phyloP scores from a whole-genome alignment of 2,329 filamentous ascomycete species.

The Epichloe coenophiala region DNA sequence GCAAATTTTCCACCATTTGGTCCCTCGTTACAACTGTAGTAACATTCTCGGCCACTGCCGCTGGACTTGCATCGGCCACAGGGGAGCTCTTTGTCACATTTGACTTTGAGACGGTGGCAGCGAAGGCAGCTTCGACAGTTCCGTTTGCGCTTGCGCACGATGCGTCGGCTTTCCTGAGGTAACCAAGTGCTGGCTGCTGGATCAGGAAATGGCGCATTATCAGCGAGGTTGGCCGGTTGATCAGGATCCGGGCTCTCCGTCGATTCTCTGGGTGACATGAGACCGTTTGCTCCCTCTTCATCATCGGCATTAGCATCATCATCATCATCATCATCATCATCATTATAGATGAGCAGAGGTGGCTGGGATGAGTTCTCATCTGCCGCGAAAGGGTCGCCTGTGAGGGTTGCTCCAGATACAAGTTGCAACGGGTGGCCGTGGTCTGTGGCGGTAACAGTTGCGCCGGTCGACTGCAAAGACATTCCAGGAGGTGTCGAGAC shows the following conservation, averaged over 20 bases:
- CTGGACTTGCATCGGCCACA: slow-evolving; percentile 21
- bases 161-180: slow-evolving; percentile 8
- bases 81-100: slow-evolving; percentile 24
- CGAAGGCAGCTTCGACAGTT: slow-evolving; percentile 22
- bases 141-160: slow-evolving; percentile 22
- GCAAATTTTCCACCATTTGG: slow-evolving; percentile 22
- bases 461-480: not conserved
- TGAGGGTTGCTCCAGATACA: too few species aligned
- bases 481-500: not conserved
- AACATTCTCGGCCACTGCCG: slow-evolving; percentile 21
- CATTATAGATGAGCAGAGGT: too few species aligned
- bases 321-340: too few species aligned
- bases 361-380: too few species aligned
- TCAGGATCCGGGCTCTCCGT: slow-evolving; percentile 16
- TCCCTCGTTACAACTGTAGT: slow-evolving; percentile 24
- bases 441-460: too few species aligned
- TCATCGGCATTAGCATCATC: too few species aligned
- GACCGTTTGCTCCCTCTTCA: slow-evolving; percentile 10
- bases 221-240: slow-evolving; percentile 1
- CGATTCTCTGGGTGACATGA: slow-evolving; percentile 17
- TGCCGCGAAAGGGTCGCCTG: too few species aligned
- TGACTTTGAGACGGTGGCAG: slow-evolving; percentile 24
- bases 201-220: slow-evolving; percentile 4
- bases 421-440: too few species aligned
- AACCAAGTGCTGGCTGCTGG: slow-evolving; percentile 1